Evolutionary conservation across 805 yeast genomes (phyloP).

Genomic region (Maudiozyma bulderi): DNA sequence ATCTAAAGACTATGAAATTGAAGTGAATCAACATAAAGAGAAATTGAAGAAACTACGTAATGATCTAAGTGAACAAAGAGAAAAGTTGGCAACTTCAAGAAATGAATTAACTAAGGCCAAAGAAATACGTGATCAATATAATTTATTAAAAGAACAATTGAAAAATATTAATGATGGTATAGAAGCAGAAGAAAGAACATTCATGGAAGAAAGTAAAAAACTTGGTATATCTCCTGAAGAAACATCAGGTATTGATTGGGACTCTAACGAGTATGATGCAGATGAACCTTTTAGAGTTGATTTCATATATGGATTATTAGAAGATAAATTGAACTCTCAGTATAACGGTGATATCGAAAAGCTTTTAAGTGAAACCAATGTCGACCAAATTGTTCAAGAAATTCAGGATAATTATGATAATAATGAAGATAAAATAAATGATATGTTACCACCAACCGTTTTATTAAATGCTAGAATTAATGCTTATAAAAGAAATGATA

Average conservation of each 20-base stretch:
- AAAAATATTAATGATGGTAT: constrained; percentile 55
- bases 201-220: constrained; percentile 35
- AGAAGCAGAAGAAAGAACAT: constrained; percentile 49
- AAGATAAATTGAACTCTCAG: constrained; percentile 29
- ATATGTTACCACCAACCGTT: constrained; percentile 28
- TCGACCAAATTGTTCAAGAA: constrained; percentile 16
- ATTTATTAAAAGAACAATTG: constrained; percentile 43
- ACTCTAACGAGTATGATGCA: constrained; percentile 60
- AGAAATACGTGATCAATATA: constrained; percentile 47
- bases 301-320: constrained; percentile 48
- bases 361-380: constrained; percentile 15
- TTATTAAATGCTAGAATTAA: constrained; percentile 67
- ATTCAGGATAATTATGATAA: constrained; percentile 11
- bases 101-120: constrained; percentile 21
- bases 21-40: constrained; percentile 43
- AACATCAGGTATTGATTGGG: constrained; percentile 25
- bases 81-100: constrained; percentile 17
- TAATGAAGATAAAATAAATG: constrained; percentile 11
- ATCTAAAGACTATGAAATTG: constrained; percentile 50
- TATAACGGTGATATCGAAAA: constrained; percentile 24
- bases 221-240: constrained; percentile 27
- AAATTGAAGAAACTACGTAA: constrained; percentile 45
- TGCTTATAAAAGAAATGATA: constrained; percentile 70
- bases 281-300: constrained; percentile 83
- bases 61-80: constrained; percentile 22